Conservation (phyloP, 306 rosid species). For the Quercus rubra region DNA sequence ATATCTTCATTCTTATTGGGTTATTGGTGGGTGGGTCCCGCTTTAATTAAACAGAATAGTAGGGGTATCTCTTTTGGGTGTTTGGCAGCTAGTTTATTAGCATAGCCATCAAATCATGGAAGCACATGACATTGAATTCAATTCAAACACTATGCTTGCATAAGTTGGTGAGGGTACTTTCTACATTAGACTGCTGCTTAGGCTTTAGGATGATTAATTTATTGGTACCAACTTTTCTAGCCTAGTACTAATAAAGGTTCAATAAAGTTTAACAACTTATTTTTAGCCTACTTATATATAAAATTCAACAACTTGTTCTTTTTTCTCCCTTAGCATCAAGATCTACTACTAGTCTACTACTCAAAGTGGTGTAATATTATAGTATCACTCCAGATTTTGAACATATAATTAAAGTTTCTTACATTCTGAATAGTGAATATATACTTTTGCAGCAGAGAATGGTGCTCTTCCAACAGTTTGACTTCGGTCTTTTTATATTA, state of each 20-base stretch:
- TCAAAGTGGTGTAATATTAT: too few species aligned
- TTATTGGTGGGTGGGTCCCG: slow-evolving; percentile 58
- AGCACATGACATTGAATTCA: slow-evolving; percentile 53
- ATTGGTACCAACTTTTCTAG: background rate
- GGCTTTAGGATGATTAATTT: slow-evolving; percentile 9
- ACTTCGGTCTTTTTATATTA: too few species aligned
- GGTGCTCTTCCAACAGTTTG: too few species aligned
- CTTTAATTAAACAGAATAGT: slow-evolving; percentile 27
- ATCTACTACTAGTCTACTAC: background rate
- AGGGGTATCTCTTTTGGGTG: slow-evolving; percentile 55
- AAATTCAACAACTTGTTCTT: background rate
- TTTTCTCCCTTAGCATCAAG: background rate
- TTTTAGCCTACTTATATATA: too few species aligned
- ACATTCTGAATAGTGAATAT: too few species aligned
- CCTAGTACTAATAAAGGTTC: too few species aligned
- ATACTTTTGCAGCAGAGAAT: too few species aligned
- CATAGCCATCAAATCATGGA: slow-evolving; percentile 55
- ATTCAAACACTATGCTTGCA: slow-evolving; percentile 8
- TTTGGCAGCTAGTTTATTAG: slow-evolving; percentile 40
- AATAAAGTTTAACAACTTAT: too few species aligned
- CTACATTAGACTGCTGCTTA: slow-evolving; percentile 23
- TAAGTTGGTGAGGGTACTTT: slow-evolving; percentile 22
- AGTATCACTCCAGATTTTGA: too few species aligned
- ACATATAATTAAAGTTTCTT: too few species aligned
- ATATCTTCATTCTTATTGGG: slow-evolving; percentile 45